Evolutionary conservation across 2,329 filamentous ascomycete genomes (phyloP), one percentile per base, ranked within the genome.

Genomic region (Truncatella angustata): DNA sequence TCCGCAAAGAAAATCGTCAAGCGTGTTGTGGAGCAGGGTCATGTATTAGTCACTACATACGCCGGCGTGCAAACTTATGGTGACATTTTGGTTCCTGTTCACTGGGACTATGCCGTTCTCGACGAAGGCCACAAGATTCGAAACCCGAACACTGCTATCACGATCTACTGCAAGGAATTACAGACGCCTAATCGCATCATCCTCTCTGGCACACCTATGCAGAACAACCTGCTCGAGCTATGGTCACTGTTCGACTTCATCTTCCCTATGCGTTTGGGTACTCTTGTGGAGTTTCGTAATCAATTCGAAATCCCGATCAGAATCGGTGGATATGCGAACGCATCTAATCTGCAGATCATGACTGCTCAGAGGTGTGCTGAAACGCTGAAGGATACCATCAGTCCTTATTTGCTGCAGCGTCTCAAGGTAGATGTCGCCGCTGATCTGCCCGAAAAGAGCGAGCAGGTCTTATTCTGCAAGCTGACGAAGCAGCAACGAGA

Each of bases 191-290:
- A 97, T 62, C 84, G 95, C 20, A 80, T 97, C 56, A 97, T 99
- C 54, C 76, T 99, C 1, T 97, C 95, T 0, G 94, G 94, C 4
- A 99, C 94, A 0, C 95, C 95, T 0, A 95, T 99, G 78, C 95
- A 99, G 68, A 99, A 99, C 69, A 97, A 97, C 57, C 73, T 99
- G 23, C 87, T 88, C 0, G 95, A 99, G 67, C 76, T 99, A 0
- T 99, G 94, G 93, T 97, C 93, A 0, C 74, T 99, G 0, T 97
- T 99, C 65, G 95, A 99, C 66, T 99, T 99, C 65, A 88, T 97
- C 52, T 97, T 91, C 56, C 94, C 95, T 0, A 97, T 97, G 90
- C 87, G 92, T 12, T 74, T 99, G 5, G 95, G 94, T 0, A 97
- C 90, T 0, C 77, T 97, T 11, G 88, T 97, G 53, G 91, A 89